Conservation (phyloP, 2,329 filamentous ascomycete species). For the Fusarium sp. region DNA sequence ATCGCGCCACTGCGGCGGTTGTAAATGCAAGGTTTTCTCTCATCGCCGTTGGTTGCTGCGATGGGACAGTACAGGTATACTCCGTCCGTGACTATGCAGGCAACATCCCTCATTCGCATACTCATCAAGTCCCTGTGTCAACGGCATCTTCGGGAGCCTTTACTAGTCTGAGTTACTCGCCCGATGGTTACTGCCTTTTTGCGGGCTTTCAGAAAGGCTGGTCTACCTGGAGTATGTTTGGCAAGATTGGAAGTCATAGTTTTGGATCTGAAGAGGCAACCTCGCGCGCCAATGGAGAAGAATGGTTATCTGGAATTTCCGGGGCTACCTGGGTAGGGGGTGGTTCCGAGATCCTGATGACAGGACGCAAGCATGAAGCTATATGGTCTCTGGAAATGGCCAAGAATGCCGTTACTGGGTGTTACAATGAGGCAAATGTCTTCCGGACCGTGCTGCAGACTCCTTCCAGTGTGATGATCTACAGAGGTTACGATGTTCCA, state of each 20-base stretch:
- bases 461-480: conserved; percentile 87
- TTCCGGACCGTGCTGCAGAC: conserved; percentile 90
- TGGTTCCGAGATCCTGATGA: conserved; percentile 84
- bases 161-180: conserved; percentile 84
- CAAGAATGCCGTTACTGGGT: conserved; percentile 90
- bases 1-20: conserved; percentile 76
- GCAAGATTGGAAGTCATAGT: conserved; percentile 86
- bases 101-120: conserved; percentile 89
- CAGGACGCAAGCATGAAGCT: conserved; percentile 75
- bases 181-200: conserved; percentile 96
- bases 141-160: conserved; percentile 73
- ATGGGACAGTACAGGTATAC: conserved; percentile 88
- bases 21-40: conserved; percentile 97
- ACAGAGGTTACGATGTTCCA: conserved; percentile 90
- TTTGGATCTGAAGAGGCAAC: conserved; percentile 76
- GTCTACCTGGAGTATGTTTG: conserved; percentile 98
- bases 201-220: conserved; percentile 92
- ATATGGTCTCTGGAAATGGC: conserved; percentile 93
- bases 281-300: conserved; percentile 75
- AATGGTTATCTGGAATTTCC: conserved; percentile 83
- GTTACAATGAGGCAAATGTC: conserved; percentile 90
- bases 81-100: conserved; percentile 92
- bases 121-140: conserved; percentile 76
- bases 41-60: conserved; percentile 83
- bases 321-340: conserved; percentile 88